Conservation (phyloP, 1,284 basidiomycete species). For the Sporisorium iseilematis-ciliati region DNA sequence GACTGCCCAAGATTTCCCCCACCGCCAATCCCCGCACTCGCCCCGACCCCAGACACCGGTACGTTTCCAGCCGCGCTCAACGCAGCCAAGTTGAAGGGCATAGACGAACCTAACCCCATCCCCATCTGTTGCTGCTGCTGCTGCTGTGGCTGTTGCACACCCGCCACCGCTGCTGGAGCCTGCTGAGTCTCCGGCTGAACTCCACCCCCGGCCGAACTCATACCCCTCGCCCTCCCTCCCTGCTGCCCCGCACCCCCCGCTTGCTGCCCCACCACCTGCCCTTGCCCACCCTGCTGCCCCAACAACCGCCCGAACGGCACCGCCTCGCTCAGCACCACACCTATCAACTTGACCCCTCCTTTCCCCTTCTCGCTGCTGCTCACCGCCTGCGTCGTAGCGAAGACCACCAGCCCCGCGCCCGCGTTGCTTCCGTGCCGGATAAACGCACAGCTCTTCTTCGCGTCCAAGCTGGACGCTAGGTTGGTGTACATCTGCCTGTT, state of each 20-base stretch:
- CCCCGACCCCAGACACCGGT: conserved; percentile 22
- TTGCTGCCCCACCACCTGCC: conserved; percentile 6
- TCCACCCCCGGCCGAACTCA: not conserved
- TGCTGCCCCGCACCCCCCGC: not conserved
- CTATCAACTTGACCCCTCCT: conserved; percentile 44
- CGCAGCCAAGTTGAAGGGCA: conserved; percentile 46
- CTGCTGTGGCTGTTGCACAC: not conserved
- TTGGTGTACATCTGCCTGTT: conserved; percentile 58
- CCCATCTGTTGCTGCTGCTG: conserved; percentile 11
- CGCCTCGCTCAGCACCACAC: conserved; percentile 52
- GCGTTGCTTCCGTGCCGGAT: conserved; percentile 49
- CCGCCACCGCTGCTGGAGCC: not conserved
- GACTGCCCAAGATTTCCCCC: conserved; percentile 1
- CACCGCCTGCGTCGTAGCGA: conserved; percentile 49
- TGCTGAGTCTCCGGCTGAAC: too few relatives aligned
- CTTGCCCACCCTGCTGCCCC: conserved; percentile 18
- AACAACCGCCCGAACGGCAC: conserved; percentile 53
- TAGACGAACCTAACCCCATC: conserved; percentile 47
- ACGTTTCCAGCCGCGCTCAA: conserved; percentile 38
- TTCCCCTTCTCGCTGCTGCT: conserved; percentile 29
- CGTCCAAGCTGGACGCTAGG: conserved; percentile 53
- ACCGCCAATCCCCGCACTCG: conserved; percentile 11
- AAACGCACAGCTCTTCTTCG: conserved; percentile 59
- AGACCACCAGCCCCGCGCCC: conserved; percentile 52
- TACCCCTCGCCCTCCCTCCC: not conserved